Evolutionary conservation across 2,329 filamentous ascomycete species (phyloP).

Genomic region (Fusarium tricinctum): DNA sequence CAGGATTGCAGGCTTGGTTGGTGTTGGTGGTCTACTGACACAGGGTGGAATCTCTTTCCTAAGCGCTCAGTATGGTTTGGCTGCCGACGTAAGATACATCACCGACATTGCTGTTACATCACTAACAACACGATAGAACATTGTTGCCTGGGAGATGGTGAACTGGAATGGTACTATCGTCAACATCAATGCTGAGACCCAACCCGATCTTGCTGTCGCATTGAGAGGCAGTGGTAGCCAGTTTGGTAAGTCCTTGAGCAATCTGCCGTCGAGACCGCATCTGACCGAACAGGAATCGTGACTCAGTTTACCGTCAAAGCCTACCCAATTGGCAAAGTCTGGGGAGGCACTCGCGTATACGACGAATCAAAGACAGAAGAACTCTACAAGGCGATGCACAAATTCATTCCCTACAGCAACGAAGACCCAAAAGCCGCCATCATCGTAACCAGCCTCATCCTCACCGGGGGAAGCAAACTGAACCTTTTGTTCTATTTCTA

Average conservation of each 20-base stretch:
- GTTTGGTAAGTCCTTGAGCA: constrained; percentile 1
- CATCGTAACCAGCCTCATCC: constrained; percentile 10
- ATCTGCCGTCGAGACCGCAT: fast-evolving
- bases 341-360: constrained; percentile 26
- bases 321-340: constrained; percentile 11
- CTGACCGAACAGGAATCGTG: constrained; percentile 3
- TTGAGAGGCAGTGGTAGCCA: constrained; percentile 30
- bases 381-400: constrained; percentile 23
- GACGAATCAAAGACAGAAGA: constrained; percentile 12
- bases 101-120: fast-evolving
- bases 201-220: constrained; percentile 22
- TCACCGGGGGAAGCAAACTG: not conserved
- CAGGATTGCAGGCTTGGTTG: not conserved
- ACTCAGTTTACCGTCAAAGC: constrained; percentile 17
- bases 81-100: constrained; percentile 14
- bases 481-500: constrained; percentile 31
- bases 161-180: constrained; percentile 26
- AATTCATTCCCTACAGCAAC: constrained; percentile 27
- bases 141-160: constrained; percentile 26
- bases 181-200: not conserved
- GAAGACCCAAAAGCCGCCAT: constrained; percentile 9
- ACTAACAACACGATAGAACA: constrained; percentile 9
- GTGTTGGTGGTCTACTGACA: constrained; percentile 22
- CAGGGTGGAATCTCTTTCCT: constrained; percentile 27
- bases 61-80: constrained; percentile 29